Base-by-base conservation (phyloP, 495 filamentous ascomycete genomes). In the Rhypophila decipiens region DNA sequence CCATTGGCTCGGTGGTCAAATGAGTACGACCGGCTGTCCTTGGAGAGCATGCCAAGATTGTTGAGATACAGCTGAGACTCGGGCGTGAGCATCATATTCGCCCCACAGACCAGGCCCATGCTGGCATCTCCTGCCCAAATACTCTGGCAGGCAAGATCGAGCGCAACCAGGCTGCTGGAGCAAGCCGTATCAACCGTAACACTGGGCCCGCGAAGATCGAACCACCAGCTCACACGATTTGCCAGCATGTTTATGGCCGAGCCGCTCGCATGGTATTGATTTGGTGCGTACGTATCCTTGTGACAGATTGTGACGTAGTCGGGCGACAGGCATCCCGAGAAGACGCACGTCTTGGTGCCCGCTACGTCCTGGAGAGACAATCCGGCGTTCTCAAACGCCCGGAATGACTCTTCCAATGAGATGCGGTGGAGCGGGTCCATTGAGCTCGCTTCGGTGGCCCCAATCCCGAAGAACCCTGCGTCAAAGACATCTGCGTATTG, bases 401-500 rank as follows among this genome's bases (percentile, higher is more conserved):
- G 85, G 53, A 88, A 91, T 0, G 84, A 84, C 36, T 83, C 86
- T 33, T 85, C 77, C 5, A 93, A 69, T 0, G 83, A 81, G 34
- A 88, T 64, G 19, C 87, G 78, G 54, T 89, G 87, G 54, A 86
- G 84, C 3, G 87, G 87, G 59, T 91, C 87, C 52, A 53, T 53
- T 3, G 24, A 24, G 15, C 84, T 82, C 34, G 88, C 83, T 35
- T 81, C 78, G 4, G 65, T 58, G 2, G 73, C 63, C 4, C 70
- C 74, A 24, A 83, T 73, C 7, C 66, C 67, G 59, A 85, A 85
- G 63, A 84, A 84, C 1, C 61, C 54, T 1, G 65, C 63, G 37
- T 68, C 78, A 52, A 83, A 83, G 1, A 49, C 52, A 4, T 57
- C 64, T 2, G 73, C 40, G 50, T 79, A 73, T 24, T 74, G 65